Conservation (phyloP, 441 rosid genomes). For the Populus hybrid region DNA sequence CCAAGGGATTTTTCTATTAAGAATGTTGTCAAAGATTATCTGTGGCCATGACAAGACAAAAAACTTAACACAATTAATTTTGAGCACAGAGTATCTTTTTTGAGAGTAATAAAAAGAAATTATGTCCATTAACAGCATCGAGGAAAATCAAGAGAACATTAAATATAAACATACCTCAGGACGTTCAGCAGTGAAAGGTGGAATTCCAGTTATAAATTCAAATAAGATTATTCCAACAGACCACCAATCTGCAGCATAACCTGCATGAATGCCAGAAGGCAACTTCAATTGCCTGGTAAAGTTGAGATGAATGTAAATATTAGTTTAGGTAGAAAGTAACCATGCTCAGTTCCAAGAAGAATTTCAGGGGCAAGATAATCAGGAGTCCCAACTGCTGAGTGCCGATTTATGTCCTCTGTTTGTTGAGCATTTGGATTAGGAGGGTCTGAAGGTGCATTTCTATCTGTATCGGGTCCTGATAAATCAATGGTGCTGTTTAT, state of each 20-base stretch:
- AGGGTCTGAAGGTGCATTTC: slow-evolving; percentile 33
- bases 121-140: not conserved
- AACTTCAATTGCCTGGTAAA: slow-evolving; percentile 24
- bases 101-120: not conserved
- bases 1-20: slow-evolving; percentile 81
- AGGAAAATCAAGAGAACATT: slow-evolving; percentile 12
- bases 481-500: slow-evolving; percentile 76
- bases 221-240: slow-evolving; percentile 85
- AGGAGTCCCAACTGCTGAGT: slow-evolving; percentile 84
- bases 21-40: slow-evolving; percentile 84
- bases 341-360: slow-evolving; percentile 87
- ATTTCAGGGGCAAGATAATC: slow-evolving; percentile 92
- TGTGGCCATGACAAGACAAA: slow-evolving; percentile 31
- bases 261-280: slow-evolving; percentile 43
- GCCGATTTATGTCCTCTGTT: slow-evolving; percentile 43
- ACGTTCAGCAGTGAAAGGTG: slow-evolving; percentile 66
- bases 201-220: slow-evolving; percentile 78
- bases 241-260: slow-evolving; percentile 90
- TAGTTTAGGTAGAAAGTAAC: slow-evolving; percentile 39
- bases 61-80: slow-evolving; percentile 8
- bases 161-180: slow-evolving; percentile 57
- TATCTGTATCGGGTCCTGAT: slow-evolving; percentile 49
- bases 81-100: not conserved
- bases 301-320: slow-evolving; percentile 13
- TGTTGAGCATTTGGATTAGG: slow-evolving; percentile 35